Base-by-base conservation (phyloP, 2,329 filamentous ascomycete species). In the Periglandula ipomoeae region DNA sequence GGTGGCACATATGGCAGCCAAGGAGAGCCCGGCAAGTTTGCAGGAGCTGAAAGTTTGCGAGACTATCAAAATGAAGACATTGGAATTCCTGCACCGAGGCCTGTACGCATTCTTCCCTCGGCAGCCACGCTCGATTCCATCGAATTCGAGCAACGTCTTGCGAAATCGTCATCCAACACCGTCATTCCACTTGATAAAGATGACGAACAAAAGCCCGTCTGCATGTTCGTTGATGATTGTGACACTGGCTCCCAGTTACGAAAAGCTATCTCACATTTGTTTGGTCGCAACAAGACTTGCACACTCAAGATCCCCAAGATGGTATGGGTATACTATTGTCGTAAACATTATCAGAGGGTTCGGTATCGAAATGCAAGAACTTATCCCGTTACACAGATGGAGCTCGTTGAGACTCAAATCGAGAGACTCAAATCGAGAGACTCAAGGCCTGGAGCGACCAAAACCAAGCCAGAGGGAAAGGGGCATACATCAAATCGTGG, bases 251-350 rank as follows among this genome's bases (percentile, higher is more conserved):
- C 79, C 5, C 73, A 78, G 48, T 75, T 76, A 22, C 79, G 87
- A 43, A 91, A 91, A 66, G 81, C 84, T 5, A 84, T 91, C 51
- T 89, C 85, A 0, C 86, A 93, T 59, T 78, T 90, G 48, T 91
- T 91, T 56, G 87, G 87, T 20, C 79, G 88, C 34, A 93, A 93
- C 71, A 93, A 93, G 66, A 73, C 78, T 7, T 84, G 81, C 58
- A 93, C 87, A 1, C 76, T 83, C 30, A 72, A 74, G 40, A 87
- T 93, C 44, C 85, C 85, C 0, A 68, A 76, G 5, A 66, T 78
- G 20, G 76, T 87, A 2, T 91, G 86, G 86, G 79, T 88, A 0
- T 79, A 84, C 58, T 84, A 80, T 61, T 93, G 88, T 63, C 79
- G 87, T 32, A 90, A 90, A 61, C 85, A 90, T 59, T 93, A 93